These are phyloP conservation scores for Aspergillus latus DNA, from an alignment of 2,329 filamentous ascomycete genomes.

Conservation along the genomic window DNA sequence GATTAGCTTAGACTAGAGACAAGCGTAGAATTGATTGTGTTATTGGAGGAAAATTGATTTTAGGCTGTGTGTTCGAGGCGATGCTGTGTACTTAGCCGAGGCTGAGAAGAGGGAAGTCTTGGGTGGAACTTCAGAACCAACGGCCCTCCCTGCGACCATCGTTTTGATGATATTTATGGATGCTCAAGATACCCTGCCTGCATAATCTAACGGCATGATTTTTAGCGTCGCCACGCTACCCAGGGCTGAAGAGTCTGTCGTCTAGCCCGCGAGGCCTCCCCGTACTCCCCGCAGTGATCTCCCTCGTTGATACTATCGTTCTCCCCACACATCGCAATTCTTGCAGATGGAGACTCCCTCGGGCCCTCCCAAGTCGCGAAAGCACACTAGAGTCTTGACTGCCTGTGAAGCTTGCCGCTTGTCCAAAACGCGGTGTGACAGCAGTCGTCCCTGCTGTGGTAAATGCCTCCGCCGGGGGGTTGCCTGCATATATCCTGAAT, in stretches of 20 bases:
- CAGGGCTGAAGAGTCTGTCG: background rate
- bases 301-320: background rate
- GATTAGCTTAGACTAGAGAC: background rate
- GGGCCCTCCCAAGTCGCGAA: constrained; percentile 18
- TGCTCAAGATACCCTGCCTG: background rate
- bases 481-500: constrained; percentile 27
- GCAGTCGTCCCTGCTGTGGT: constrained; percentile 25
- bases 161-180: no score
- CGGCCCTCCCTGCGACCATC: no score
- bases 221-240: background rate
- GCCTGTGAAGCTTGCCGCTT: constrained; percentile 28
- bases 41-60: constrained; percentile 13
- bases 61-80: background rate
- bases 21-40: background rate
- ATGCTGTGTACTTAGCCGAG: background rate
- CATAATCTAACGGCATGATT: background rate
- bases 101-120: background rate
- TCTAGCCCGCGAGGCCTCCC: constrained; percentile 3
- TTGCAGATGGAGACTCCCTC: constrained; percentile 20
- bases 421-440: constrained; percentile 29
- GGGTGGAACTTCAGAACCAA: no score
- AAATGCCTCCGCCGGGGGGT: constrained; percentile 28
- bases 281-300: constrained; percentile 10
- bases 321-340: background rate
- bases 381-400: constrained; percentile 27